Evolutionary conservation across 805 yeast species (phyloP).

Genomic region (Monosporozyma aerobia): DNA sequence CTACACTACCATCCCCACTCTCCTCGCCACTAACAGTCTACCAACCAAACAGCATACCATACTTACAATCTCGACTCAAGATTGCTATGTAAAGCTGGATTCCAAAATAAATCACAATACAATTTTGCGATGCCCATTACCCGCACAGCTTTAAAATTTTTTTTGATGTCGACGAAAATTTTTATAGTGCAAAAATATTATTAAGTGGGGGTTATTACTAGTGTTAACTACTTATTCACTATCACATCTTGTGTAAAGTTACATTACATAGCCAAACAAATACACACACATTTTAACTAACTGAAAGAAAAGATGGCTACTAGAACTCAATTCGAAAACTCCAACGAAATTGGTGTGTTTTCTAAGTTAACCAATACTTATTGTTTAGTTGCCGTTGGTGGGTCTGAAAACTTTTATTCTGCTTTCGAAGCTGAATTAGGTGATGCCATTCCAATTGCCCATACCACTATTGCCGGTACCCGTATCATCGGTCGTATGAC

Average conservation of each 20-base stretch:
- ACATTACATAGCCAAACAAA: not conserved
- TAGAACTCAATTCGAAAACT: slow-evolving; percentile 74
- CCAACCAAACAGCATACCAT: not conserved
- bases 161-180: not conserved
- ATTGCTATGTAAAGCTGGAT: not conserved
- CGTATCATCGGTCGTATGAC: slow-evolving; percentile 97
- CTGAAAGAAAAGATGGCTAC: slow-evolving; percentile 41
- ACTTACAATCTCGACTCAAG: not conserved
- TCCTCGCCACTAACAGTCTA: not conserved
- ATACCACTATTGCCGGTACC: slow-evolving; percentile 96
- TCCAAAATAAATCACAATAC: not conserved
- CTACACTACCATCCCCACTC: not conserved
- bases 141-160: not conserved
- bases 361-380: slow-evolving; percentile 93
- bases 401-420: slow-evolving; percentile 78
- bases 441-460: slow-evolving; percentile 91
- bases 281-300: slow-evolving; percentile 2
- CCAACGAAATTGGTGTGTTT: slow-evolving; percentile 89
- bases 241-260: not conserved
- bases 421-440: slow-evolving; percentile 97
- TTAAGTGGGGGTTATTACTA: not conserved
- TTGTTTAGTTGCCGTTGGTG: slow-evolving; percentile 94
- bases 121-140: slow-evolving; percentile 1
- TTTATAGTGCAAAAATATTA: not conserved
- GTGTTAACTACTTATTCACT: not conserved